phyloP scores from a whole-genome alignment of 495 filamentous ascomycete genomes.

The Aspergillus saccharolyticus region DNA sequence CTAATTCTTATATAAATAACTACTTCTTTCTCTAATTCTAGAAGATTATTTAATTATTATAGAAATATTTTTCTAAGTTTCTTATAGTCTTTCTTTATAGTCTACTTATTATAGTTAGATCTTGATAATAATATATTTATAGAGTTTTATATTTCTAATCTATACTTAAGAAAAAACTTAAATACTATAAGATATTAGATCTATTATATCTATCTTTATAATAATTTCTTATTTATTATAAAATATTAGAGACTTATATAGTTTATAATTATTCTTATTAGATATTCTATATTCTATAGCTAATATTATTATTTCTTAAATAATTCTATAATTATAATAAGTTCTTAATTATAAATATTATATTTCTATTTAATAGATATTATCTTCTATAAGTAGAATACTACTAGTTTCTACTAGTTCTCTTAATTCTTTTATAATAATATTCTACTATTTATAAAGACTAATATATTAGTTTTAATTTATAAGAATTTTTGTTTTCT shows the following conservation, averaged over 20 bases:
- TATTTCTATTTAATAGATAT: neutral
- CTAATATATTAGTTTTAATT: neutral
- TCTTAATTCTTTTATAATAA: conserved; percentile 1
- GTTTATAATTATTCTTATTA: neutral
- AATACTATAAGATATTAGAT: conserved; percentile 2
- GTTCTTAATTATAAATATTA: conserved; percentile 1
- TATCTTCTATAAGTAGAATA: neutral
- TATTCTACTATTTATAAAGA: conserved; percentile 1
- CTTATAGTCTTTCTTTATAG: neutral
- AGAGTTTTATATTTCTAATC: neutral
- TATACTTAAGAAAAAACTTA: neutral
- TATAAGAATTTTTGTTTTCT: neutral
- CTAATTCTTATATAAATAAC: neutral
- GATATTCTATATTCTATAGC: neutral
- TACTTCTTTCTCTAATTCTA: neutral
- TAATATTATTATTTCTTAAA: neutral
- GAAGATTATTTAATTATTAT: neutral
- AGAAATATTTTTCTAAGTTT: neutral
- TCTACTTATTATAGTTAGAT: neutral
- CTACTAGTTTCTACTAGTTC: neutral
- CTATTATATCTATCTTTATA: neutral
- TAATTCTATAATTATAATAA: conserved; percentile 2
- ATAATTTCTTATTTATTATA: neutral
- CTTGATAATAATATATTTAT: conserved; percentile 2
- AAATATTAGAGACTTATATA: conserved; percentile 1